Percentiles rank a stretch among this genome's conserved stretches.
These are phyloP conservation scores for Paralagenidium karlingii DNA, from an alignment of 352 stramenopile species.

Conservation along the genomic window DNA sequence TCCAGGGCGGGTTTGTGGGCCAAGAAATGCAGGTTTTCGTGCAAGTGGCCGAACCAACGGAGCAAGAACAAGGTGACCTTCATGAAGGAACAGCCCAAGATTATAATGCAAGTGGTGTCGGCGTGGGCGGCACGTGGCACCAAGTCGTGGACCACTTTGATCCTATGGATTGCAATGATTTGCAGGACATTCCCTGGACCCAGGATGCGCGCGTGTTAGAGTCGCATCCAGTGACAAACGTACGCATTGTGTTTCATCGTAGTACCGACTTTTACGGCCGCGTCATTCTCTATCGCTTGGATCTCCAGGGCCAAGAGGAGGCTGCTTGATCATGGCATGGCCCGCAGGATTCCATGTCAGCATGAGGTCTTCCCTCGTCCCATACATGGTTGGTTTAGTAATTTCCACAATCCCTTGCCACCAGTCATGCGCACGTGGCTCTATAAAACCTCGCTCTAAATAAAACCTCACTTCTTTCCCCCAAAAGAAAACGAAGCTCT, in stretches of 20 bases:
- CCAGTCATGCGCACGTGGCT: no score
- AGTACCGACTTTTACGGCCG: constrained; percentile 69
- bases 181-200: background rate
- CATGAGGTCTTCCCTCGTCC: no score
- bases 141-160: constrained; percentile 2
- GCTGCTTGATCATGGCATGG: no score
- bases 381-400: no score
- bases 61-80: no score
- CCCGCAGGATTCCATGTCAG: no score
- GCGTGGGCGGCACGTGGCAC: constrained; percentile 3
- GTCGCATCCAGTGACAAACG: constrained; percentile 1
- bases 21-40: constrained; percentile 37
- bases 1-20: constrained; percentile 63
- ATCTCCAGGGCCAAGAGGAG: constrained; percentile 25
- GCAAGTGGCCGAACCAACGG: background rate
- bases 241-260: constrained; percentile 30
- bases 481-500: no score
- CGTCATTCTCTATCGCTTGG: constrained; percentile 45
- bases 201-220: background rate
- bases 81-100: no score
- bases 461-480: no score
- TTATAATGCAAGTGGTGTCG: no score
- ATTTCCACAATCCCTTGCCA: no score
- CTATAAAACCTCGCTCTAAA: no score
- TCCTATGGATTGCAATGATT: constrained; percentile 4